Evolutionary conservation across 1,284 basidiomycete genomes (phyloP), one percentile per base, ranked within the genome.

Genomic region (Erythrobasidium hasegawianum): DNA sequence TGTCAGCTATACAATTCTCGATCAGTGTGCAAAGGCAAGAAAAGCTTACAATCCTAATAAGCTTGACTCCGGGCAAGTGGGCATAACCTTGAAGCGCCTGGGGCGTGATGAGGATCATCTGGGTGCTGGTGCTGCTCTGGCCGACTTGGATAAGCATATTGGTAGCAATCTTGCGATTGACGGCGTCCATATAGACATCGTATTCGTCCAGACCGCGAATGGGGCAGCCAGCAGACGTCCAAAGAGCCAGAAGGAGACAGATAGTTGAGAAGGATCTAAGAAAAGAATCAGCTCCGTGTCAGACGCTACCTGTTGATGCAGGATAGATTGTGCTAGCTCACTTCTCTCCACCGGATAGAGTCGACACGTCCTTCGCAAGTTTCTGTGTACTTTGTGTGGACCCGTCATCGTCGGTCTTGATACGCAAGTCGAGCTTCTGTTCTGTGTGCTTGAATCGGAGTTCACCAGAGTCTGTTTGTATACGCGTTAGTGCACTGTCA

Each of bases 181-280:
- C 87, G 24, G 88, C 87, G 75, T 97, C 94, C 64, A 57, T 57
- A 43, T 52, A 70, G 24, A 70, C 68, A 60, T 78, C 75, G 52
- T 71, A 80, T 81, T 74, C 78, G 87, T 95, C 94, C 38, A 98
- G 83, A 75, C 95, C 98, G 67, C 95, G 83, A 59, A 99, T 83
- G 0, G 94, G 95, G 76, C 93, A 95, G 0, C 89, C 88, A 64
- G 95, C 90, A 10, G 90, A 87, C 73, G 96, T 90, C 96, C 96
- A 99, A 49, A 99, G 81, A 5, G 96, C 87, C 29, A 97, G 80
- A 57, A 99, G 80, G 59, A 99, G 78, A 72, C 91, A 95, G 70
- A 97, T 92, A 0, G 96, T 98, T 5, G 92, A 90, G 79, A 96
- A 99, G 4, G 91, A 95, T 76, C 43, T 47, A 41, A 10, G n/a